Evolutionary conservation across 805 yeast genomes (phyloP).

Genomic region (Yarrowia yakushimensis): DNA sequence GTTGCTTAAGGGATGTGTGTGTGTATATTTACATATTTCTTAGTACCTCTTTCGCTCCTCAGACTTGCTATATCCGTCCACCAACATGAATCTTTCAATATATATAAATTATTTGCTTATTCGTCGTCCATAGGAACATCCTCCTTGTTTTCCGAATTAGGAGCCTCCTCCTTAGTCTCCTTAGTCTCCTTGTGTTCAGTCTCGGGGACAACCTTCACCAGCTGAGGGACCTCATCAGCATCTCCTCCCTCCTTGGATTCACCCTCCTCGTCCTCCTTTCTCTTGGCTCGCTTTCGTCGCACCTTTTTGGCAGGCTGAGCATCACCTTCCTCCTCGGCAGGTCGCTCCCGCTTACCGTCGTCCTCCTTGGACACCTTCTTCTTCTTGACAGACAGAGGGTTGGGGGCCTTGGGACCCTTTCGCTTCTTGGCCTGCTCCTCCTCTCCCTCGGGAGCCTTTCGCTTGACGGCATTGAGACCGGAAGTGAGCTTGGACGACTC

Average conservation of each 20-base stretch:
- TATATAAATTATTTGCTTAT: slow-evolving; percentile 12
- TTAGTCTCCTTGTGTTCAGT: background rate
- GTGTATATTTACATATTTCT: no score
- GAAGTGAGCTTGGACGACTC: slow-evolving; percentile 68
- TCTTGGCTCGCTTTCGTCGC: slow-evolving; percentile 31
- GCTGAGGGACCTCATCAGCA: background rate
- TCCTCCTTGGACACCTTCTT: slow-evolving; percentile 43
- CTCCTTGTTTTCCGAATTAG: background rate
- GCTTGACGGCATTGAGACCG: slow-evolving; percentile 62
- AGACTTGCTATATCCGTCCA: no score
- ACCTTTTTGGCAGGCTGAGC: slow-evolving; percentile 1
- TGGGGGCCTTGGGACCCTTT: slow-evolving; percentile 73
- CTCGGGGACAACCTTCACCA: background rate
- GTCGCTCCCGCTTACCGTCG: slow-evolving; percentile 6
- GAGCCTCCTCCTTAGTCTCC: background rate
- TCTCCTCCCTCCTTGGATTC: background rate
- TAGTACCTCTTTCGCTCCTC: no score
- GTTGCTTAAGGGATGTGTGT: no score
- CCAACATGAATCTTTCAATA: background rate
- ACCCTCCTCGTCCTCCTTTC: slow-evolving; percentile 23
- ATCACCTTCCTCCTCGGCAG: background rate
- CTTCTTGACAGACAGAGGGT: slow-evolving; percentile 86
- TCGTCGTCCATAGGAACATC: background rate
- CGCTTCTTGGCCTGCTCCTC: slow-evolving; percentile 31
- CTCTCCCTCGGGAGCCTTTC: slow-evolving; percentile 32